These are phyloP conservation scores for Cyphellophora attinorum DNA, from an alignment of 2,329 filamentous ascomycete genomes.

Conservation along the genomic window DNA sequence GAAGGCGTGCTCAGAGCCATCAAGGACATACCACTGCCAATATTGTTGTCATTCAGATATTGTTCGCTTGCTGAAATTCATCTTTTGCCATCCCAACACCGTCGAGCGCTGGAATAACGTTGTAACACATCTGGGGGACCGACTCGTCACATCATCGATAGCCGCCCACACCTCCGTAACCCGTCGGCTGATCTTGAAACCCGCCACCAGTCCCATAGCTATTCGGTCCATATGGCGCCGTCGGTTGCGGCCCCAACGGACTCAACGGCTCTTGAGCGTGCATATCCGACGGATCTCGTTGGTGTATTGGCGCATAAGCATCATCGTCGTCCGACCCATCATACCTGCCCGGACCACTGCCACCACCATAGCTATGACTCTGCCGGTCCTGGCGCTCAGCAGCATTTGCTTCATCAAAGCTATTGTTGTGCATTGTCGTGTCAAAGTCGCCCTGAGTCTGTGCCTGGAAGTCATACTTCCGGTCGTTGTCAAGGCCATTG, in stretches of 20 bases:
- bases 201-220: conserved; percentile 1
- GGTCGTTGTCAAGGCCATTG: conserved; percentile 28
- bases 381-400: conserved; percentile 18
- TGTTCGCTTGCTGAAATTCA: too few species aligned
- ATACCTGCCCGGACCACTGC: too few species aligned
- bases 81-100: too few species aligned
- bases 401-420: conserved; percentile 28
- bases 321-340: conserved; percentile 41
- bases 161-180: conserved; percentile 20
- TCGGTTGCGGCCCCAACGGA: conserved; percentile 5
- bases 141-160: conserved; percentile 1
- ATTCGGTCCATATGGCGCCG: background rate
- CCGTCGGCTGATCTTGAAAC: conserved; percentile 15
- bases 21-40: too few species aligned
- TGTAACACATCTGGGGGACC: too few species aligned
- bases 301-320: conserved; percentile 41
- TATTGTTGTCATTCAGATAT: too few species aligned
- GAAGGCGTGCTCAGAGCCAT: too few species aligned
- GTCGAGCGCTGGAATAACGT: too few species aligned
- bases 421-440: conserved; percentile 34
- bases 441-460: conserved; percentile 39
- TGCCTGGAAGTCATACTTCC: conserved; percentile 33
- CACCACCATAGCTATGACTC: conserved; percentile 33
- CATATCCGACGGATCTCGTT: conserved; percentile 25
- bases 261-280: background rate